phyloP scores from a whole-genome alignment of 257 asterid species.

The Nicotiana attenuata region DNA sequence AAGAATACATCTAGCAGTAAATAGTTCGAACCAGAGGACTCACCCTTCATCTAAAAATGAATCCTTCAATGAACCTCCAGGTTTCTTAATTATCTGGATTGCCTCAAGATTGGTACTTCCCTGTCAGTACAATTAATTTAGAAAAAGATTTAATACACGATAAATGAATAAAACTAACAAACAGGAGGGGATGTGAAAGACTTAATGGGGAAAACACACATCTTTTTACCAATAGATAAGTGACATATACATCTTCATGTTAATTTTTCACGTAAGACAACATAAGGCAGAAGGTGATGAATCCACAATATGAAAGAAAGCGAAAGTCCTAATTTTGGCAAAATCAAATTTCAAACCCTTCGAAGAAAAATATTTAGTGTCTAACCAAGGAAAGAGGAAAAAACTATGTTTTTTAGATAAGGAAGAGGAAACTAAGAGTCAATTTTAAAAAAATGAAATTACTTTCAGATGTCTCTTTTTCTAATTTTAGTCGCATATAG shows the following conservation, averaged over 20 bases:
- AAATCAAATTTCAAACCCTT: not conserved
- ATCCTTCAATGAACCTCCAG: constrained; percentile 85
- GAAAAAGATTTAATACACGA: not conserved
- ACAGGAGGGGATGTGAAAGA: not conserved
- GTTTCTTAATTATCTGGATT: constrained; percentile 87
- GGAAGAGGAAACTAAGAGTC: not conserved
- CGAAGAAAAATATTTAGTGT: not conserved
- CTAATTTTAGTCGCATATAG: not conserved
- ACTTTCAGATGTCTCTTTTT: not conserved
- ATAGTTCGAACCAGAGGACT: constrained; percentile 11
- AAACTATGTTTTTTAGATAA: not conserved
- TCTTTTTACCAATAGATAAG: not conserved
- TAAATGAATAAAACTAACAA: not conserved
- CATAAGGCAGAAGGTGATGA: not conserved
- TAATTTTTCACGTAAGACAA: not conserved
- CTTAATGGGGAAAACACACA: not conserved
- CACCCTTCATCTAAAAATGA: constrained; percentile 92
- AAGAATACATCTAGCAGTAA: not conserved
- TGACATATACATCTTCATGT: not conserved
- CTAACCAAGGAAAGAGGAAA: not conserved
- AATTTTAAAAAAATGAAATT: not conserved
- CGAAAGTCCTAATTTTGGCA: not conserved
- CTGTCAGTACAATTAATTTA: constrained; percentile 30
- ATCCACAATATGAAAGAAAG: not conserved
- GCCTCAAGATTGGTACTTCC: constrained; percentile 91